Evolutionary conservation across 495 filamentous ascomycete species (phyloP), one percentile per base, ranked within the genome.

Genomic region (Penicillium robsamsonii): DNA sequence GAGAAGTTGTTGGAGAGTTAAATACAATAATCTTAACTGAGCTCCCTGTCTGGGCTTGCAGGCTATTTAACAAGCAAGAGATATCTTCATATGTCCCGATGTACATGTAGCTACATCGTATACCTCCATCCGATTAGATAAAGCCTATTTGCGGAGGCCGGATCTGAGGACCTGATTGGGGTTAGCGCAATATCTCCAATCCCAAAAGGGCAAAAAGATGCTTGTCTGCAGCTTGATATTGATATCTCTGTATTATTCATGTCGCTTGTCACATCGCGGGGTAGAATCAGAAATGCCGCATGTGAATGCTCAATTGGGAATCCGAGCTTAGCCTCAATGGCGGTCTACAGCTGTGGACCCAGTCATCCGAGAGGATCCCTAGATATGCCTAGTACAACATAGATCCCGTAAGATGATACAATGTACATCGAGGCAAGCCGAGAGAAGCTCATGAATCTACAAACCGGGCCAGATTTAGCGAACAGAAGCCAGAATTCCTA

Each of bases 141-240:
- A 56, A 53, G 24, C 46, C 13, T 13, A 53, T 41, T 57, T 64
- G 61, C 54, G 62, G 65, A 59, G 62, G 45, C 51, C 68, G 70
- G 68, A 73, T 73, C 61, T 22, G 24, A 50, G 59, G 35, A 0
- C 68, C 61, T 17, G 40, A 63, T 64, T 22, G 4, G 59, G 70
- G 35, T 51, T 73, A 71, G 70, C 55, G 59, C 27, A 15, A 4
- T 13, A 15, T 18, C 12, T 11, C 7, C 29, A 17, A 24, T 40
- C 52, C 35, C 2, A 40, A 66, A 61, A 17, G 13, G 60, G 63
- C 48, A 67, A 58, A 33, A 17, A 20, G 62, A 68, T 67, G 56
- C 64, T 50, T 56, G 57, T 50, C 45, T 47, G 46, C 49, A 44
- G 58, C 55, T 60, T 44, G 33, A 33, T 15, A 52, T 46, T 29